phyloP scores from a whole-genome alignment of 2,329 filamentous ascomycete species.

The Chrysosporium keratinophilum region DNA sequence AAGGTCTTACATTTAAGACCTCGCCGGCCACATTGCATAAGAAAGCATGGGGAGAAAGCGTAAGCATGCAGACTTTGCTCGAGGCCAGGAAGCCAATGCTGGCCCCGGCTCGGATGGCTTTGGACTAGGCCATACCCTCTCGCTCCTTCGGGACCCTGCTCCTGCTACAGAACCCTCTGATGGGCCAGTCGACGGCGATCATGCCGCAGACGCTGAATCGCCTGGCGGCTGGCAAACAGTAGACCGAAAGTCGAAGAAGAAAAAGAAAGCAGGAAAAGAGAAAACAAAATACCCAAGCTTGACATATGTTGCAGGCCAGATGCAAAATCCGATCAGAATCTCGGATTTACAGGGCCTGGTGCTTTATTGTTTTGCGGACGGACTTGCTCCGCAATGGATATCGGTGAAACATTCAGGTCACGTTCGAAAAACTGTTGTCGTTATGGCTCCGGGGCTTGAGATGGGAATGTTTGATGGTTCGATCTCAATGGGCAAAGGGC shows the following conservation, averaged over 20 bases:
- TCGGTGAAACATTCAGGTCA: slow-evolving; percentile 47
- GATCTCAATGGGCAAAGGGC: slow-evolving; percentile 29
- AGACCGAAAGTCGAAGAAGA: slow-evolving; percentile 23
- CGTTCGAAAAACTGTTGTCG: slow-evolving; percentile 64
- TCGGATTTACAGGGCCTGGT: slow-evolving; percentile 49
- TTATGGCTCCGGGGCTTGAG: slow-evolving; percentile 90
- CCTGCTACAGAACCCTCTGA: slow-evolving; percentile 6
- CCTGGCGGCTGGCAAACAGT: slow-evolving; percentile 11
- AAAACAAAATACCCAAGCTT: slow-evolving; percentile 45
- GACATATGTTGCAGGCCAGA: slow-evolving; percentile 43
- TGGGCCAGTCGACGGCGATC: neutral
- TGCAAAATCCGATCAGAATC: slow-evolving; percentile 48
- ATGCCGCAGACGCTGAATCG: neutral
- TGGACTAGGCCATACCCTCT: slow-evolving; percentile 27
- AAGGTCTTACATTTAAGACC: neutral
- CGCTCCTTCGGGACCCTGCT: slow-evolving; percentile 22
- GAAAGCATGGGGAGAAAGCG: slow-evolving; percentile 13
- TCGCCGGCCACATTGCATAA: neutral
- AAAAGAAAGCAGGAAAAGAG: slow-evolving; percentile 30
- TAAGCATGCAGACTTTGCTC: slow-evolving; percentile 10
- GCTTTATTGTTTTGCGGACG: slow-evolving; percentile 53
- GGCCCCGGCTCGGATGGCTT: slow-evolving; percentile 16
- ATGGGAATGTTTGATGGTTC: slow-evolving; percentile 71
- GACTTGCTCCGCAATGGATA: slow-evolving; percentile 53
- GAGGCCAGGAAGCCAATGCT: neutral